These are phyloP conservation scores for Leptographium lundbergii DNA, from an alignment of 2,329 filamentous ascomycete species.

Conservation along the genomic window DNA sequence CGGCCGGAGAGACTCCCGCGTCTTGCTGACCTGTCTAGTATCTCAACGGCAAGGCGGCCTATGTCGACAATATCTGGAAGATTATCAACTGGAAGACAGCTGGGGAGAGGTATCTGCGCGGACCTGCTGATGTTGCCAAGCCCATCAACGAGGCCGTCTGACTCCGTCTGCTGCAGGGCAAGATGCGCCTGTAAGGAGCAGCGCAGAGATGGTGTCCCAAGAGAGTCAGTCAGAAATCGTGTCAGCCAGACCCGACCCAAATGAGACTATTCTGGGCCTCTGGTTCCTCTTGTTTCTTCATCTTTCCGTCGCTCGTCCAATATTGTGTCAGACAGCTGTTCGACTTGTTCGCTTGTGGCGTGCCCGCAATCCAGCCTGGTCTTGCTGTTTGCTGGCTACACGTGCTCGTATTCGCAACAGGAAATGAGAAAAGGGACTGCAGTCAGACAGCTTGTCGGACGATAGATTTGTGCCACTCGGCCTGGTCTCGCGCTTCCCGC, in stretches of 20 bases:
- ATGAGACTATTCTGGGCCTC: background rate
- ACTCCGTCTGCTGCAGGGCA: background rate
- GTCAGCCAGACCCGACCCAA: background rate
- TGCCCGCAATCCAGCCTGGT: background rate
- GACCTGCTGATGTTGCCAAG: conserved; percentile 32
- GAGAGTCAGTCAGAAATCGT: background rate
- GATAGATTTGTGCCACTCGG: background rate
- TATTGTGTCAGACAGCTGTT: background rate
- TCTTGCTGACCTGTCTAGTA: conserved; percentile 35
- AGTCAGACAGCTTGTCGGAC: background rate
- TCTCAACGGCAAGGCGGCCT: conserved; percentile 61
- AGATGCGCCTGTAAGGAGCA: background rate
- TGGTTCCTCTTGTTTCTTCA: background rate
- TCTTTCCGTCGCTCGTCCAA: too few relatives aligned
- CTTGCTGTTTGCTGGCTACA: too few relatives aligned
- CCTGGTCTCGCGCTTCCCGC: background rate
- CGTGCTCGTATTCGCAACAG: too few relatives aligned
- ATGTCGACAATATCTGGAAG: conserved; percentile 65
- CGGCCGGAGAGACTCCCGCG: background rate
- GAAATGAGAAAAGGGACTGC: too few relatives aligned
- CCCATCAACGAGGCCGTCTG: conserved; percentile 27
- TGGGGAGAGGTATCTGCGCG: conserved; percentile 46
- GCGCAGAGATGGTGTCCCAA: too few relatives aligned
- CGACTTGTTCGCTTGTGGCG: background rate
- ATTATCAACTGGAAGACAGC: conserved; percentile 67